Evolutionary conservation across 2,329 filamentous ascomycete genomes (phyloP).

Genomic region (Fusarium agapanthi): DNA sequence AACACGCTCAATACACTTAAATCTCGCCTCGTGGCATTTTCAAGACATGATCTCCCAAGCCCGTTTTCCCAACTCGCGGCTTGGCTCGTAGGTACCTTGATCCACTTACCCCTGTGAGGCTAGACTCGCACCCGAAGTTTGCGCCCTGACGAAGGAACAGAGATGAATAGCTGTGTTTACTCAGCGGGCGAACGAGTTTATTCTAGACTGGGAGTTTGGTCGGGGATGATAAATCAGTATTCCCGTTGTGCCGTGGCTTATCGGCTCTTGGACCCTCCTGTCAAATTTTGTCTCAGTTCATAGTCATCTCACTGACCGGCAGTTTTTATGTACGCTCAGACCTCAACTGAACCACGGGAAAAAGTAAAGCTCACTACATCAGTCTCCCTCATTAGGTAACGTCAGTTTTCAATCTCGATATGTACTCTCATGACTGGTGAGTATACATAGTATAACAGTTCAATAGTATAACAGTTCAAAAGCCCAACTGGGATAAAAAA

Average conservation of each 20-base stretch:
- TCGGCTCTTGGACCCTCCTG: background rate
- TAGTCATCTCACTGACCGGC: background rate
- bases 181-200: background rate
- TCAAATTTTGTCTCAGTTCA: background rate
- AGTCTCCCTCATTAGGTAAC: background rate
- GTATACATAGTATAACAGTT: background rate
- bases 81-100: background rate
- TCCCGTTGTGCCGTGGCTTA: background rate
- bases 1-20: background rate
- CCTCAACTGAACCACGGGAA: background rate
- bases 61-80: background rate
- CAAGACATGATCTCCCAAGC: background rate
- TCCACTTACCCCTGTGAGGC: constrained; percentile 7
- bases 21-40: background rate
- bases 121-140: background rate
- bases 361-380: background rate
- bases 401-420: background rate
- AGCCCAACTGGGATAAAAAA: background rate
- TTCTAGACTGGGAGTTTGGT: background rate
- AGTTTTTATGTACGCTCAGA: background rate
- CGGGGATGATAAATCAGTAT: background rate
- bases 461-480: background rate
- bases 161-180: background rate
- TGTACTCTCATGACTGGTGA: fast-evolving
- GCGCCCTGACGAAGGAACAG: background rate